Evolutionary conservation across 129 eudicot species (phyloP).

Genomic region (Mikania micrantha): DNA sequence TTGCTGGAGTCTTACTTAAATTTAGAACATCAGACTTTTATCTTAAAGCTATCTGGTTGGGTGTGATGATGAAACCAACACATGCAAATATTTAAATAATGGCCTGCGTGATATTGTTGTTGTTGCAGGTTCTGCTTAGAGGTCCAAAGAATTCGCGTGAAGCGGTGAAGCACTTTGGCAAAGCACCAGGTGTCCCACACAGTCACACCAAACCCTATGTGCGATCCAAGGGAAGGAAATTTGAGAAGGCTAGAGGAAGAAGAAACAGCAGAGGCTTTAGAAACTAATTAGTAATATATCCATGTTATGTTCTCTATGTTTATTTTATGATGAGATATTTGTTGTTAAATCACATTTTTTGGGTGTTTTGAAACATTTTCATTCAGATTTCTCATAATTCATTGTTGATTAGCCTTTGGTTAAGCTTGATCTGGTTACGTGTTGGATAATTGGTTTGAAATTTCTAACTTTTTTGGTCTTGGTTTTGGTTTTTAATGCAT

Average conservation of each 20-base stretch:
- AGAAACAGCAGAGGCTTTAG: constrained; percentile 74
- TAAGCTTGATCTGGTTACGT: not conserved
- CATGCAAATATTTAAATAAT: too few species aligned
- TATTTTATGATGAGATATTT: not conserved
- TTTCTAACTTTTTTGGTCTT: too few species aligned
- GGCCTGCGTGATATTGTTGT: too few species aligned
- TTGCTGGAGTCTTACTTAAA: too few species aligned
- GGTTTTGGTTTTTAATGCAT: too few species aligned
- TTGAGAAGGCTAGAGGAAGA: too few species aligned
- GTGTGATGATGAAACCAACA: too few species aligned
- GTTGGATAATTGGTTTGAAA: too few species aligned
- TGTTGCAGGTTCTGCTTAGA: constrained; percentile 49
- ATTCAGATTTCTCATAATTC: not conserved
- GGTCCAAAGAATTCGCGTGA: constrained; percentile 72
- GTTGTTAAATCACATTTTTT: not conserved
- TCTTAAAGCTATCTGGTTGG: too few species aligned
- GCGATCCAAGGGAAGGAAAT: constrained; percentile 67
- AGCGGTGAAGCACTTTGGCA: constrained; percentile 69
- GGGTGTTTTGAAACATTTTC: not conserved
- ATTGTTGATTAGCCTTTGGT: not conserved
- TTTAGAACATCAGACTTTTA: too few species aligned
- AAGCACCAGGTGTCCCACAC: constrained; percentile 86
- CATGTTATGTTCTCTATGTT: not conserved
- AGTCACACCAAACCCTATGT: constrained; percentile 84
- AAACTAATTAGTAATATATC: constrained; percentile 34